A percentile compares a stretch with the other conserved stretches of the same genome.
phyloP scores from a whole-genome alignment of 768 basidiomycete genomes.

The Suillus subalutaceus region DNA sequence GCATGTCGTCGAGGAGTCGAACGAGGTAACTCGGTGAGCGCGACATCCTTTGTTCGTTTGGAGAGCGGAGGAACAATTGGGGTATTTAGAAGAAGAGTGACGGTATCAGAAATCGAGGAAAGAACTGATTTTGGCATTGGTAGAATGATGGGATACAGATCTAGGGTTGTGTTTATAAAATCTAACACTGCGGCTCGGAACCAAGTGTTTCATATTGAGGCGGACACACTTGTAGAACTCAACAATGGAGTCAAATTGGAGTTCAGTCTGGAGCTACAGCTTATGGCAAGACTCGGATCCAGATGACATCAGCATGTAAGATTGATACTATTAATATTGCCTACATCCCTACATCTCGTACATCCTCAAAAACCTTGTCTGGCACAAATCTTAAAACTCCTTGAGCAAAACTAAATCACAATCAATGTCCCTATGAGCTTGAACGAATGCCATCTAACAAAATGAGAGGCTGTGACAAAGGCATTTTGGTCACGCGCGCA shows the following conservation, averaged over 20 bases:
- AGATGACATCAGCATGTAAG: background rate
- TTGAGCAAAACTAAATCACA: no score
- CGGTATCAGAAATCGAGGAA: constrained; percentile 19
- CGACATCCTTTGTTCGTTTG: constrained; percentile 15
- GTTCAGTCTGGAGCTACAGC: background rate
- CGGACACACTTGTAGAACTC: background rate
- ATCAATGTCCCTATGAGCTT: no score
- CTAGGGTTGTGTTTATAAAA: background rate
- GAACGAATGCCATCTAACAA: no score
- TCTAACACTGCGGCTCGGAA: no score
- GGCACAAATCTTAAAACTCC: no score
- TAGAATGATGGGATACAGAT: background rate
- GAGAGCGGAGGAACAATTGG: constrained; percentile 20
- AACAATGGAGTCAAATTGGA: background rate
- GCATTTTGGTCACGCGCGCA: no score
- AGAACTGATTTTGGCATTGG: constrained; percentile 13
- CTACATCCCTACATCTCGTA: no score
- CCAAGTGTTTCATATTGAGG: background rate
- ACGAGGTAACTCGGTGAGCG: constrained; percentile 23
- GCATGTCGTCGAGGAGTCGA: constrained; percentile 2
- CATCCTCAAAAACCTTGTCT: no score
- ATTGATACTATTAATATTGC: no score
- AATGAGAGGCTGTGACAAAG: no score
- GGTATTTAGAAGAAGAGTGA: constrained; percentile 25
- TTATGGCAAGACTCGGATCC: background rate